Conservation (phyloP, 1,284 basidiomycete genomes). For the Marasmius sp. region DNA sequence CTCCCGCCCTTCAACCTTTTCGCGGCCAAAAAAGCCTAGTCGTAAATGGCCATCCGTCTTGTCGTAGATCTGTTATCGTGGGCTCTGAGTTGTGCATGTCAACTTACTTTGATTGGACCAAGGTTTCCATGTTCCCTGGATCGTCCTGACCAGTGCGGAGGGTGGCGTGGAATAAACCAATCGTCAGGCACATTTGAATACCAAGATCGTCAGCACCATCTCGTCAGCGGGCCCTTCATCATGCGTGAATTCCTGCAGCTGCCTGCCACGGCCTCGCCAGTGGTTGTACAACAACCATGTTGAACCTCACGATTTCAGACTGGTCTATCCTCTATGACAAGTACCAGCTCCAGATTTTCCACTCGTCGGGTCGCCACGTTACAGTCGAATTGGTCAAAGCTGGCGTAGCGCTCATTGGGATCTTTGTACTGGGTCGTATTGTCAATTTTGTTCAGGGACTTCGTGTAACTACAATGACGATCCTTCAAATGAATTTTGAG, state of each 20-base stretch:
- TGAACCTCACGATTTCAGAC: not conserved
- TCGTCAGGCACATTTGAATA: no score
- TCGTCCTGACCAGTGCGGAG: no score
- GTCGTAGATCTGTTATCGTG: no score
- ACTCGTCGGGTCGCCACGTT: not conserved
- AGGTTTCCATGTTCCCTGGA: no score
- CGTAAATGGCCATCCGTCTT: no score
- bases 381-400: not conserved
- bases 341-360: not conserved
- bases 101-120: no score
- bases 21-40: no score
- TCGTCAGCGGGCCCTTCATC: not conserved
- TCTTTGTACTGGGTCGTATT: constrained; percentile 6
- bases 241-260: not conserved
- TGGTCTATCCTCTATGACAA: not conserved
- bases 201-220: no score
- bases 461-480: constrained; percentile 1
- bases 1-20: no score
- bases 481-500: not conserved
- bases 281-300: not conserved
- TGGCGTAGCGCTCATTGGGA: not conserved
- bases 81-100: no score
- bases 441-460: not conserved
- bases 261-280: not conserved
- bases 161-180: no score